Percentiles rank a stretch among this genome's conserved stretches.
Conservation (phyloP, 192 early-diverging fungal species). For the Coemansia sp. region DNA sequence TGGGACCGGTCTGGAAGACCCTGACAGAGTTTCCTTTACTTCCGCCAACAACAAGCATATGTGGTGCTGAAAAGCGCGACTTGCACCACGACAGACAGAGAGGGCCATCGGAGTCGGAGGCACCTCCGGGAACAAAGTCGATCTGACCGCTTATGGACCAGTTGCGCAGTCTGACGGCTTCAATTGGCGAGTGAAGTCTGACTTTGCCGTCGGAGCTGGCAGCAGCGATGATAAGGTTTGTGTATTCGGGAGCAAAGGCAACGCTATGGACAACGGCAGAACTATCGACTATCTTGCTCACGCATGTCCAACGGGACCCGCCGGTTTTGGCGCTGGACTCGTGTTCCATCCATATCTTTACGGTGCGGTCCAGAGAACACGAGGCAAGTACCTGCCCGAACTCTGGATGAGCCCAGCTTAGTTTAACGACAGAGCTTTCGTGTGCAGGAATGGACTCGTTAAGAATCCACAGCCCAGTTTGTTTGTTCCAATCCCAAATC, state of each 20-base stretch:
- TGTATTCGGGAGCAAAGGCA: conserved; percentile 86
- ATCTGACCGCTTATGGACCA: conserved; percentile 78
- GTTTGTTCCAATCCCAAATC: conserved; percentile 84
- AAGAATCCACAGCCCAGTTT: conserved; percentile 68
- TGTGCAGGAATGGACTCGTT: conserved; percentile 74
- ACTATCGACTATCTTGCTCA: conserved; percentile 64
- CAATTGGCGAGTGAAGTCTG: conserved; percentile 84
- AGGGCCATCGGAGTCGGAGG: conserved; percentile 75
- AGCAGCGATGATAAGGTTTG: conserved; percentile 77
- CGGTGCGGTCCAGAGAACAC: conserved; percentile 88
- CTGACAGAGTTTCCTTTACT: conserved; percentile 77
- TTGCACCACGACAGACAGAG: conserved; percentile 89
- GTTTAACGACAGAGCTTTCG: conserved; percentile 80
- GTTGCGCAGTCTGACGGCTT: conserved; percentile 69
- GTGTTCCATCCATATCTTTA: conserved; percentile 90
- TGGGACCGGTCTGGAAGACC: conserved; percentile 47
- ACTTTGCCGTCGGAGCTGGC: conserved; percentile 80
- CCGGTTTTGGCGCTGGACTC: conserved; percentile 64
- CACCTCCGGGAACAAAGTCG: conserved; percentile 54
- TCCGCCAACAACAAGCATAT: conserved; percentile 81
- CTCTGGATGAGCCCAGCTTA: conserved; percentile 97
- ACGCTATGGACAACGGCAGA: conserved; percentile 79
- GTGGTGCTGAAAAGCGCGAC: conserved; percentile 68
- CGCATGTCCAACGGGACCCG: conserved; percentile 67
- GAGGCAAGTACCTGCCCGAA: conserved; percentile 89